These are phyloP conservation scores for Plasmodium fragile DNA, from an alignment of 169 alveolate species.

Conservation along the genomic window DNA sequence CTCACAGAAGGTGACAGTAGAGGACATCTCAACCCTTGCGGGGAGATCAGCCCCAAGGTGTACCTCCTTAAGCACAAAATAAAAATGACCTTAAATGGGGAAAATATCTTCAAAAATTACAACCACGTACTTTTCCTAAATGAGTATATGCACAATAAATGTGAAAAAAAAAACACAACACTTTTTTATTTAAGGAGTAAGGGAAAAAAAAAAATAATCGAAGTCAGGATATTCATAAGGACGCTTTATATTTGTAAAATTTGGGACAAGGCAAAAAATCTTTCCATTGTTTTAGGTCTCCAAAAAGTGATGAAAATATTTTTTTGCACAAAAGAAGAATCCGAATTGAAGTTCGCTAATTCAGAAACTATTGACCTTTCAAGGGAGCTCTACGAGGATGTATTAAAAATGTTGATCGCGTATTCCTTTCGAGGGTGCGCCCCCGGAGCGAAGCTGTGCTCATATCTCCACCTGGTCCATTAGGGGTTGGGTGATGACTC, in stretches of 20 bases:
- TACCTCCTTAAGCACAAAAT: constrained; percentile 64
- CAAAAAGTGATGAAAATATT: constrained; percentile 66
- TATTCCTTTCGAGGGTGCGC: constrained; percentile 20
- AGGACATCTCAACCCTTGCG: neutral
- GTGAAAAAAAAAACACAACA: constrained; percentile 40
- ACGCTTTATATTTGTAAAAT: constrained; percentile 38
- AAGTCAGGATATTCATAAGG: constrained; percentile 50
- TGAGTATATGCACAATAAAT: constrained; percentile 40
- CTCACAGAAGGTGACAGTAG: neutral
- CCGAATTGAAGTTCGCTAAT: constrained; percentile 2
- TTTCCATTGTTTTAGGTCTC: constrained; percentile 9
- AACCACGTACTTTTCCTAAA: constrained; percentile 20
- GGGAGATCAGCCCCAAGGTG: neutral
- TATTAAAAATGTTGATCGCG: constrained; percentile 37
- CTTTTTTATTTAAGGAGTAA: constrained; percentile 40
- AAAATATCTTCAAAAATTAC: constrained; percentile 53
- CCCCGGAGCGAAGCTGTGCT: constrained; percentile 5
- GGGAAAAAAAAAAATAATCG: constrained; percentile 34
- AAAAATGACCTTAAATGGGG: constrained; percentile 16
- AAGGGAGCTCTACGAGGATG: constrained; percentile 32
- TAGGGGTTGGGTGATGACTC: neutral
- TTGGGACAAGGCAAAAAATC: neutral
- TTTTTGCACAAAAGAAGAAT: constrained; percentile 8
- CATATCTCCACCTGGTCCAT: constrained; percentile 50
- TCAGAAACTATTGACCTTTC: constrained; percentile 41